Evolutionary conservation across 257 asterid genomes (phyloP), one percentile per base, ranked within the genome.

Genomic region (Solanum microdontum): DNA sequence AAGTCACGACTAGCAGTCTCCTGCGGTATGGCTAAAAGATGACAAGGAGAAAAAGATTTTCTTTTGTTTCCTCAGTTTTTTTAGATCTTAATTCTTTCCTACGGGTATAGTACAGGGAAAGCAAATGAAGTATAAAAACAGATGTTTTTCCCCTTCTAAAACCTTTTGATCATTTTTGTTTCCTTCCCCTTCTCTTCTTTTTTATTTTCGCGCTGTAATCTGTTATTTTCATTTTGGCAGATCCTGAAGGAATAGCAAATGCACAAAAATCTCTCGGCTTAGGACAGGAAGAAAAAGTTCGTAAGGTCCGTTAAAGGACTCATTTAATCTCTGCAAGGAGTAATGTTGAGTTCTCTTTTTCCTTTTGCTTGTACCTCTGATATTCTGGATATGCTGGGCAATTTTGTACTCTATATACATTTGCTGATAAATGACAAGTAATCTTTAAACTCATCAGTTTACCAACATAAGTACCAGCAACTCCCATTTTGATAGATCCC

Each of bases 261-360:
- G 98, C 98, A 77, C 99, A 97, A 88, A 97, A 94, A 89, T 97
- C 99, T 21, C 96, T 97, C 45, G 98, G 99, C 60, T 51, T 97
- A 84, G 99, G 99, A 48, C 98, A 95, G 89, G 99, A 97, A 91
- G 94, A 93, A 83, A 94, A 89, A 91, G 94, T 87, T 12, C 96
- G 98, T 11, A 95, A 93, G 79, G 99, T 97, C 60, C 94, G 98
- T 45, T 94, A 60, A 90, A 32, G 23, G 55, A 88, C 40, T 64
- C 70, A 23, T 86, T 77, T 24, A 64, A 23, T 24, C 40, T 39
- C 80, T 68, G 60, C 23, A 66, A 36, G 60, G 32, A 85, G 3
- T 2, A 14, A 14, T 60, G 14, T 84, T 66, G n/a, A 84, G 11
- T 84, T 84, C 28, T 85, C 66, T 23, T 85, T 68, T 68, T 24